Percentiles rank a stretch among this genome's conserved stretches.
These are phyloP conservation scores for Wolfiporia cocos DNA, from an alignment of 1,284 basidiomycete genomes.

Conservation along the genomic window DNA sequence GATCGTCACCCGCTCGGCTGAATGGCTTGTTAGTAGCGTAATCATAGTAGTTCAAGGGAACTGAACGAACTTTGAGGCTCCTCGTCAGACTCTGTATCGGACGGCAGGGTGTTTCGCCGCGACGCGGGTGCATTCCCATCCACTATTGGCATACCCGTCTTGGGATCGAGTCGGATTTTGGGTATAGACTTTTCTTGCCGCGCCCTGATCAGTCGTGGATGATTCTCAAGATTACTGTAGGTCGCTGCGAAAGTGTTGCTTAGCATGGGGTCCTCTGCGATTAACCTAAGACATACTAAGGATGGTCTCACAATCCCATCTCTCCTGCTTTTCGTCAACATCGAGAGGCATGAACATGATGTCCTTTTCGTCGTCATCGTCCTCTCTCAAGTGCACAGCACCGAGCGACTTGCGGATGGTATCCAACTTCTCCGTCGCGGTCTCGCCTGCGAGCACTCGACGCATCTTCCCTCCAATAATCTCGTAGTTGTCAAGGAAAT, in stretches of 20 bases:
- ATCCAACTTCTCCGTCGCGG: conserved; percentile 72
- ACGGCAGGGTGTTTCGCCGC: conserved; percentile 2
- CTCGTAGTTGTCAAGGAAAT: conserved; percentile 93
- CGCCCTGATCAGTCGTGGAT: conserved; percentile 79
- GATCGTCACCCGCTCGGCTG: conserved; percentile 42
- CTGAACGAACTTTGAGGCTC: conserved; percentile 32
- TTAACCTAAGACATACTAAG: conserved; percentile 63
- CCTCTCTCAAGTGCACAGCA: conserved; percentile 48
- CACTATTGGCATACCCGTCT: conserved; percentile 69
- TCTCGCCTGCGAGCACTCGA: conserved; percentile 65
- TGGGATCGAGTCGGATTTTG: conserved; percentile 67
- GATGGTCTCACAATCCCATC: conserved; percentile 95
- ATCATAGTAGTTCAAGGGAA: conserved; percentile 5
- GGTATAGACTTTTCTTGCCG: conserved; percentile 47
- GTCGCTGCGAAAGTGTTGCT: conserved; percentile 62
- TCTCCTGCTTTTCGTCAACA: conserved; percentile 63
- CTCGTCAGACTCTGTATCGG: conserved; percentile 23
- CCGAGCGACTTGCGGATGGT: conserved; percentile 77
- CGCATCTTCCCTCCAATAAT: conserved; percentile 87
- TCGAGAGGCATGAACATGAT: conserved; percentile 48
- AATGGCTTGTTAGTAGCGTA: background rate
- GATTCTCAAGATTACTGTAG: conserved; percentile 92
- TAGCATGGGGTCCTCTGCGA: too few relatives aligned
- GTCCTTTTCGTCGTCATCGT: conserved; percentile 37
- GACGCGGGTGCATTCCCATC: conserved; percentile 23